Base-by-base conservation (phyloP, 2,329 filamentous ascomycete species). In the Nannizziopsis barbatae region DNA sequence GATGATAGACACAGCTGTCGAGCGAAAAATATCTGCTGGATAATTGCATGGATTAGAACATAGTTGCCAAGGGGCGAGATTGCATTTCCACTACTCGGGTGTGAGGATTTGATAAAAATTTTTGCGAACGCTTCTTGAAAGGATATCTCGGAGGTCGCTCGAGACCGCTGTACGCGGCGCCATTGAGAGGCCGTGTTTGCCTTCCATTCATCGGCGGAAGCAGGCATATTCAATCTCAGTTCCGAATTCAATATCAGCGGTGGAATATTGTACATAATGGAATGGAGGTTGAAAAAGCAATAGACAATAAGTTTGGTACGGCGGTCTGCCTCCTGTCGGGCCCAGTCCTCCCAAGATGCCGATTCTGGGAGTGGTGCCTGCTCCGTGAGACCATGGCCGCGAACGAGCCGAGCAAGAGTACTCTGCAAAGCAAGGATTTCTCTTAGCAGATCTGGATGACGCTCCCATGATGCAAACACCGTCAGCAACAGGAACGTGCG, bases 221-320 rank as follows among this genome's bases (percentile, higher is more conserved):
- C 75, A 0, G 76, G 77, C 54, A 80, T 70, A 44, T 70, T 70
- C 53, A 78, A 59, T 45, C 71, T 71, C 44, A 79, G 58, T 58
- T 80, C 74, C 30, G 69, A 68, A 55, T 75, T 78, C 45, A 77
- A 57, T 20, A 80, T 71, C 38, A 77, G 64, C 0, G 77, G 76
- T 22, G 76, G 75, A 11, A 78, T 75, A 58, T 79, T 76, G 64
- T 79, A 80, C 55, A 77, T 77, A 47, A 80, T 76, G 31, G 73
- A 76, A 52, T 80, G 77, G 1, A 80, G 66, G 55, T 79, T 79
- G 51, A 76, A 75, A 55, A 79, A 71, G 60, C 74, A 71, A 59
- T 77, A 74, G 50, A 77, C 72, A 51, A 76, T 73, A 46, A 76
- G 65, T 57, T 78, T 75, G 15, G 75, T 78, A 47, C 74, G 69